Percentiles rank a stretch among this genome's conserved stretches.
Evolutionary conservation across 495 filamentous ascomycete genomes (phyloP).

Genomic region (Lepraria neglecta): DNA sequence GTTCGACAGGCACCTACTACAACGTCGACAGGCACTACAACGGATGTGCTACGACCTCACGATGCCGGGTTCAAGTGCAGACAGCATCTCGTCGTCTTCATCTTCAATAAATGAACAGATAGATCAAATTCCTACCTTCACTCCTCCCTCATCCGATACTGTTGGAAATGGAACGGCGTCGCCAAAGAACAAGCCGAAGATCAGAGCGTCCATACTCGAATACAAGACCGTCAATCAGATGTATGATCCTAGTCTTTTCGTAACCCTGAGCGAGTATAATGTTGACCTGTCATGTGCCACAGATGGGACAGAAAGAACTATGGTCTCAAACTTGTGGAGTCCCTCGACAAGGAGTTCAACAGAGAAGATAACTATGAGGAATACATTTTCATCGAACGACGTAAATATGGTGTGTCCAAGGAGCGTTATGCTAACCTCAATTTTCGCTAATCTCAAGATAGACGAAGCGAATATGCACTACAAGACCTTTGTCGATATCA

Average conservation of each 20-base stretch:
- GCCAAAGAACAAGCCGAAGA: conserved; percentile 3
- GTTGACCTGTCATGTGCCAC: neutral
- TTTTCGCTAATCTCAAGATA: neutral
- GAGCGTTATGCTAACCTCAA: neutral
- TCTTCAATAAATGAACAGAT: neutral
- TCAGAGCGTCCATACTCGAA: conserved; percentile 13
- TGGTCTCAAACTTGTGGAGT: conserved; percentile 17
- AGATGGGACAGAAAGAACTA: conserved; percentile 18
- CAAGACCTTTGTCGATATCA: conserved; percentile 30
- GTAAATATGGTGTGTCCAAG: conserved; percentile 9
- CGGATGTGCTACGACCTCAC: neutral
- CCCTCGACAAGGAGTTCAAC: conserved; percentile 15
- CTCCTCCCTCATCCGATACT: neutral
- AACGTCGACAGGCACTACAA: too few species aligned
- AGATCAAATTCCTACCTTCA: neutral
- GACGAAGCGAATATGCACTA: conserved; percentile 18
- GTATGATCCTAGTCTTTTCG: neutral
- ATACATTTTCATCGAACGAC: conserved; percentile 13
- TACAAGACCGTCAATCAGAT: conserved; percentile 18
- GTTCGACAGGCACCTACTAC: too few species aligned
- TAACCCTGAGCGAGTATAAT: neutral
- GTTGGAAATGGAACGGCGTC: neutral
- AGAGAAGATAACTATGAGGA: conserved; percentile 16
- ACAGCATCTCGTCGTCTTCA: neutral
- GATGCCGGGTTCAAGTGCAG: conserved; percentile 3